Conservation (phyloP, 2,329 filamentous ascomycete genomes). For the Botryotinia globosa region DNA sequence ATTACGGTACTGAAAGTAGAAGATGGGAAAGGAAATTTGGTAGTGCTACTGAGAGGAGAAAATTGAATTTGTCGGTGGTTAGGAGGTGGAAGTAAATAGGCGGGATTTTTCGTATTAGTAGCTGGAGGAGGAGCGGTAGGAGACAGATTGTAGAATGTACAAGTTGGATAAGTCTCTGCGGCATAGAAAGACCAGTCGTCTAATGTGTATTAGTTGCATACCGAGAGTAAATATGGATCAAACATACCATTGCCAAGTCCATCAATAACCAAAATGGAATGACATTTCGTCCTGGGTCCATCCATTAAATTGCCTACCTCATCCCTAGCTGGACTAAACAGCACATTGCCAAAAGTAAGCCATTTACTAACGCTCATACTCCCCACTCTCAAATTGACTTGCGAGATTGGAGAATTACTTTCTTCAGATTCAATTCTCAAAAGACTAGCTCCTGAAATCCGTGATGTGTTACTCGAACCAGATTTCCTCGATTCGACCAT, state of each 20-base stretch:
- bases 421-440: conserved; percentile 39
- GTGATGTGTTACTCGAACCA: conserved; percentile 27
- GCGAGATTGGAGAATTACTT: conserved; percentile 61
- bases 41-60: conserved; percentile 33
- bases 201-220: conserved; percentile 22
- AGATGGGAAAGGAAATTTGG: conserved; percentile 71
- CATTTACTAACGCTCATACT: conserved; percentile 86
- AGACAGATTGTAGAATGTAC: conserved; percentile 74
- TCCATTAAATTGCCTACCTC: conserved; percentile 57
- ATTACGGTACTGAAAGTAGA: conserved; percentile 75
- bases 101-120: conserved; percentile 41
- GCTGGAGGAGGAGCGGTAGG: conserved; percentile 48
- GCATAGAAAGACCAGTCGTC: conserved; percentile 87
- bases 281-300: conserved; percentile 48
- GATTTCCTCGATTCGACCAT: conserved; percentile 28
- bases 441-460: conserved; percentile 25
- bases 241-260: conserved; percentile 67
- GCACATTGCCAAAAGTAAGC: conserved; percentile 79
- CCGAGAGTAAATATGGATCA: not conserved
- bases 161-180: conserved; percentile 72
- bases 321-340: conserved; percentile 77
- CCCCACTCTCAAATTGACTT: conserved; percentile 74
- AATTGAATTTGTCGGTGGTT: conserved; percentile 78
- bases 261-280: conserved; percentile 72
- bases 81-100: conserved; percentile 55